Conservation (phyloP, 2,329 filamentous ascomycete species). For the Diaporthe citriasiana region DNA sequence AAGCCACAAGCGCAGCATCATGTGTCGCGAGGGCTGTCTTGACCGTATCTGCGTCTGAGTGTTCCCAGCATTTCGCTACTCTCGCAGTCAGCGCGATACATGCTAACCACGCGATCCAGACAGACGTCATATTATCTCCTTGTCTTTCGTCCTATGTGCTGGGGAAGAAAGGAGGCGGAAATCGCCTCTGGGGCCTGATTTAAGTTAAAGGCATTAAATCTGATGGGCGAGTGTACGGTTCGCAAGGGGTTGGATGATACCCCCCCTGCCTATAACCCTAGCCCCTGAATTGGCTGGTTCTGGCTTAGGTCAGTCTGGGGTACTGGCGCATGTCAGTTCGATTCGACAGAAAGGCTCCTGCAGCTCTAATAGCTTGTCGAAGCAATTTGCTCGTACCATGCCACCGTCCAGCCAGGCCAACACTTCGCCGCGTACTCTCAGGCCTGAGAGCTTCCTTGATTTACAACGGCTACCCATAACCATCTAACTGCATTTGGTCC, state of each 20-base stretch:
- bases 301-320: slow-evolving; percentile 18
- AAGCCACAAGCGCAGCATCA: slow-evolving; percentile 42
- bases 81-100: not conserved
- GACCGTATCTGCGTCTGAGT: slow-evolving; percentile 18
- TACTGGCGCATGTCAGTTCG: not conserved
- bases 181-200: not conserved
- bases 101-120: not conserved
- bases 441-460: not conserved
- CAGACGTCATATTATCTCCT: slow-evolving; percentile 11
- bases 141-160: not conserved
- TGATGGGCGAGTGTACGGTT: not conserved
- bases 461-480: not conserved
- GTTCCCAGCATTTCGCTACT: slow-evolving; percentile 20
- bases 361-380: not conserved
- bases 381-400: not conserved
- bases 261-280: slow-evolving; percentile 29
- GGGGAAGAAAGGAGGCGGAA: slow-evolving; percentile 1
- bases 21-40: slow-evolving; percentile 25
- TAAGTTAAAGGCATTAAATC: slow-evolving; percentile 24
- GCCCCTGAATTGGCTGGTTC: slow-evolving; percentile 4
- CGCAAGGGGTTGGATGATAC: not conserved
- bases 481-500: not conserved
- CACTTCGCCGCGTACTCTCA: not conserved
- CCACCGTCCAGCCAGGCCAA: not conserved
- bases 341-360: not conserved